Evolutionary conservation across 345 rosid genomes (phyloP).

Genomic region (Odontarrhena argentea): DNA sequence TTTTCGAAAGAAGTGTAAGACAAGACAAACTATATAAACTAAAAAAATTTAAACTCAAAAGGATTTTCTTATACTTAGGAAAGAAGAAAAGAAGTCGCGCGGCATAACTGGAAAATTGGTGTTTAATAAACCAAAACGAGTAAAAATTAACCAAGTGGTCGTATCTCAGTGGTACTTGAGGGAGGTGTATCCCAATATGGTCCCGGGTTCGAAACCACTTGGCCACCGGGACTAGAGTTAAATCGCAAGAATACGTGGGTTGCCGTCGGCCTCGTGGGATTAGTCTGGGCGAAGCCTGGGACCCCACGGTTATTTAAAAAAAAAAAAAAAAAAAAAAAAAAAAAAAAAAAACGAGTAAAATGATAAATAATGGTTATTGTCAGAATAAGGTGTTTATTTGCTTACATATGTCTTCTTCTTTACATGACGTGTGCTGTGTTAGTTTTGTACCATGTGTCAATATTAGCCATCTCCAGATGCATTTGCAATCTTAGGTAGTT

Average conservation of each 20-base stretch:
- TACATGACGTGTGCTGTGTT: slow-evolving; percentile 12
- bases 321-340: no score
- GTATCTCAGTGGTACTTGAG: no score
- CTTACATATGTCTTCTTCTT: slow-evolving; percentile 7
- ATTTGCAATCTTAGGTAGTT: not conserved
- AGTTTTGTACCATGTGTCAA: not conserved
- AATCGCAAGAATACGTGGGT: no score
- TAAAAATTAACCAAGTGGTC: no score
- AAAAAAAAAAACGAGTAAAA: slow-evolving; percentile 9
- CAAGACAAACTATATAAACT: not conserved
- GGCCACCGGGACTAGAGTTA: no score
- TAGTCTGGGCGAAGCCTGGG: no score
- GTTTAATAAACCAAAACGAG: slow-evolving; percentile 14
- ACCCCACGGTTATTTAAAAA: no score
- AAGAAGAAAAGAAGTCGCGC: slow-evolving; percentile 30
- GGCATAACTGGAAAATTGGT: slow-evolving; percentile 28
- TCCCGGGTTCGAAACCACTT: no score
- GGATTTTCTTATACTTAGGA: slow-evolving; percentile 16
- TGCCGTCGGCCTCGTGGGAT: no score
- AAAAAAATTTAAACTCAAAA: not conserved
- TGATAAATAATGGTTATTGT: not conserved
- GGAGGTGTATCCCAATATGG: no score
- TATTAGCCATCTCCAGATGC: not conserved
- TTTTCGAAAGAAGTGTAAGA: slow-evolving; percentile 15
- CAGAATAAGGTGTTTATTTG: slow-evolving; percentile 12